Evolutionary conservation across 257 asterid genomes (phyloP).

Genomic region (Eucommia ulmoides): DNA sequence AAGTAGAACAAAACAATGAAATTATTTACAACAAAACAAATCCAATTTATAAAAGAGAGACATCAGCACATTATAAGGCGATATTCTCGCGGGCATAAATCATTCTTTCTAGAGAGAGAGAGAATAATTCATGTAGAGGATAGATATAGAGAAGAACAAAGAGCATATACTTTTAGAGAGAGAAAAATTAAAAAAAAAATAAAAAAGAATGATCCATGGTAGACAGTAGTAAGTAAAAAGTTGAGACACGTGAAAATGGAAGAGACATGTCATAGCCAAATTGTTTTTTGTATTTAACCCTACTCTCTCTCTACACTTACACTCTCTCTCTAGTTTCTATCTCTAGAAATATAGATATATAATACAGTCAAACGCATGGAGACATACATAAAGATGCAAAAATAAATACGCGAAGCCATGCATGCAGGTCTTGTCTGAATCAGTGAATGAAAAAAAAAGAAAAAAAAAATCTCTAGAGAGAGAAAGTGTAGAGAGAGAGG

Average conservation of each 20-base stretch:
- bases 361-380: constrained; percentile 5
- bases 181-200: too few species aligned
- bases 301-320: too few species aligned
- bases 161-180: too few species aligned
- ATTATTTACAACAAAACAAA: constrained; percentile 1
- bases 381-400: neutral
- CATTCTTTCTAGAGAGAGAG: neutral
- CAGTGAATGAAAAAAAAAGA: constrained; percentile 4
- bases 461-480: too few species aligned
- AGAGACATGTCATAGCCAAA: constrained; percentile 13
- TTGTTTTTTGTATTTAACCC: too few species aligned
- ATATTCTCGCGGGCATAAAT: constrained; percentile 23
- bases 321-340: too few species aligned
- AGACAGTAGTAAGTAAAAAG: too few species aligned
- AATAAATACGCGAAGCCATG: constrained; percentile 5
- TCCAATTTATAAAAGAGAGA: too few species aligned
- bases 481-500: constrained; percentile 15
- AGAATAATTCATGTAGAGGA: too few species aligned
- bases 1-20: constrained; percentile 6
- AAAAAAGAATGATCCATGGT: too few species aligned
- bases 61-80: constrained; percentile 23
- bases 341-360: too few species aligned
- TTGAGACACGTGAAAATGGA: constrained; percentile 7
- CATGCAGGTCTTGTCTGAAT: constrained; percentile 13
- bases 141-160: too few species aligned